Base-by-base conservation (phyloP, 495 filamentous ascomycete genomes). In the Pseudomonodictys pantanalensis region DNA sequence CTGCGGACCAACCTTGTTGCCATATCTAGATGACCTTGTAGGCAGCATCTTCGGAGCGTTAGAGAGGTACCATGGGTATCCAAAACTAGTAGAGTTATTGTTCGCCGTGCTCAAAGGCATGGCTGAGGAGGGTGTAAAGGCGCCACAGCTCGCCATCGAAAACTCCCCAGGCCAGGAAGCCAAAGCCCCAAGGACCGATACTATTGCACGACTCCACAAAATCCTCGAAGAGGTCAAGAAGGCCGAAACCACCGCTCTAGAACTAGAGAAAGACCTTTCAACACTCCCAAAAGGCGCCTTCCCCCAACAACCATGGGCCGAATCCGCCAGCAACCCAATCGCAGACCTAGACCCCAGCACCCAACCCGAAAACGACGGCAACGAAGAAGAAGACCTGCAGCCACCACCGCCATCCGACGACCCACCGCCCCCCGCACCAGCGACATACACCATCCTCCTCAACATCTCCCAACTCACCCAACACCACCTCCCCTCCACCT, bases 61-160 rank as follows among this genome's bases (percentile, higher is more conserved):
- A 29, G 92, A 96, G 59, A 84, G 87, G 58, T 97, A 91, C 65
- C 95, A 99, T 71, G 93, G 93, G 3, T 97, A 97, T 69, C 86
- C 90, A 1, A 78, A 81, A 30, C 83, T 97, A 33, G 91, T 95
- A 0, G 89, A 95, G 67, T 79, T 84, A 58, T 78, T 99, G 32
- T 97, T 97, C 72, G 77, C 83, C 18, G 91, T 92, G 0, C 73
- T 99, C 8, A 81, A 80, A 28, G 86, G 86, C 32, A 83, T 97
- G 41, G 91, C 92, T 15, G 84, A 90, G 48, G 90, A 95, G 70
- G 87, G 88, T 3, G 81, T 84, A 1, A 87, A 84, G 60, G 82
- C 81, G 9, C 79, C 82, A 29, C 78, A 80, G 35, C 72, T 91
- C 12, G 72, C 75, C 2, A 84, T 87, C 33, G 76, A 72, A 17